Conservation (phyloP, 2,329 filamentous ascomycete species). For the Cordyceps farinosa region DNA sequence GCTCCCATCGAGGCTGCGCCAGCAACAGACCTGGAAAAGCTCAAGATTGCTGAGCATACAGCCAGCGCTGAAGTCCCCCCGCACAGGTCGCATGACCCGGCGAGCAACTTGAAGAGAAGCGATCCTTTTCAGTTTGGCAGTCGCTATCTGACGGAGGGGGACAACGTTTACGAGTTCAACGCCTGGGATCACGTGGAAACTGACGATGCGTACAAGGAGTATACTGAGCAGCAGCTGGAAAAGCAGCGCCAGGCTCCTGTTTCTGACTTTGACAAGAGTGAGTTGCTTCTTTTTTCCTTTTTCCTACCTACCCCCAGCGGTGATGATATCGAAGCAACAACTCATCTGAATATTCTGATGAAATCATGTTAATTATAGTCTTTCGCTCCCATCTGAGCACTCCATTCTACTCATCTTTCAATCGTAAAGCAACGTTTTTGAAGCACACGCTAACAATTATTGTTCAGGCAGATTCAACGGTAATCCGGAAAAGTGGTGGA, state of each 20-base stretch:
- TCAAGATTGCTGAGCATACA: conserved; percentile 23
- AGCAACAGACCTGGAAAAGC: conserved; percentile 25
- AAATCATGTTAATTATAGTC: conserved; percentile 55
- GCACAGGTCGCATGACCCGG: conserved; percentile 68
- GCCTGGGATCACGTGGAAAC: conserved; percentile 98
- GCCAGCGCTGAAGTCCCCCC: conserved; percentile 40
- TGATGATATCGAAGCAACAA: conserved; percentile 52
- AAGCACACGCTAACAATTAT: conserved; percentile 36
- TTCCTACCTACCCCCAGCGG: conserved; percentile 30
- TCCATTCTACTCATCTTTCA: conserved; percentile 9
- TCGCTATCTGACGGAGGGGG: conserved; percentile 74
- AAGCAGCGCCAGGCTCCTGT: conserved; percentile 84
- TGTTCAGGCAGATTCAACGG: conserved; percentile 73
- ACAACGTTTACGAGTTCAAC: conserved; percentile 95
- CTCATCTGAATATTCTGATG: conserved; percentile 67
- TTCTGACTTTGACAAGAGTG: conserved; percentile 86
- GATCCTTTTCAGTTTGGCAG: conserved; percentile 97
- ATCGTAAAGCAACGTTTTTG: conserved; percentile 4
- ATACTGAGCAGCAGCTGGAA: conserved; percentile 77
- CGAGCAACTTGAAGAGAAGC: conserved; percentile 74
- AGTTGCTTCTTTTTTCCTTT: conserved; percentile 31
- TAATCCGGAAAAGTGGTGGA: conserved; percentile 95
- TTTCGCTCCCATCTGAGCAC: conserved; percentile 71
- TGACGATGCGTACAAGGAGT: conserved; percentile 82
- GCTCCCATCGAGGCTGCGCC: conserved; percentile 23